Base-by-base conservation (phyloP, 768 basidiomycete species). In the Artomyces pyxidatus region DNA sequence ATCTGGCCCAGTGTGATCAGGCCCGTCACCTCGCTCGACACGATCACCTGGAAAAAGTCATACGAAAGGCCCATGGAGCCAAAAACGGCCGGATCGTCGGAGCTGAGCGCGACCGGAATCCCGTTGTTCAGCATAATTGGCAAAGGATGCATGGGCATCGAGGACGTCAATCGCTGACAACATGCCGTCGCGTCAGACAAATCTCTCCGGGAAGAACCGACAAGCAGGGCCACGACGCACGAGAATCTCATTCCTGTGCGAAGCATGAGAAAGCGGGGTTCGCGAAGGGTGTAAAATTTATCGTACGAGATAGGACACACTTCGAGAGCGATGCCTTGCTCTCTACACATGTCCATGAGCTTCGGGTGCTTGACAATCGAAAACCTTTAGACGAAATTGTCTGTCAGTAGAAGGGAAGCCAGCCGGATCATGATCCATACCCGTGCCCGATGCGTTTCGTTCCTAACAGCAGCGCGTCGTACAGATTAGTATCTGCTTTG, bases 371-470 rank as follows among this genome's bases (percentile, higher is more conserved):
- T 88, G 28, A 76, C 71, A n/a, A 89, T 65, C 6, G 85, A 87
- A 60, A 79, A 88, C 6, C 83, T 86, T 46, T 0, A 37, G 10
- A 11, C 16, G 30, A 21, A 38, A 22, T 35, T 12, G 30, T 47
- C 17, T 37, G 26, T 40, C 22, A 44, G n/a, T 6, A 11, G 35
- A 3, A 19, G 27, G 25, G 39, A 26, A 6, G 9, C 6, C 29
- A 27, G 14, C 8, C 25, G 41, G 16, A 37, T 29, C 3, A 28
- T 35, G 19, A 21, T 28, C 47, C 64, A 25, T 51, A 85, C 85
- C 85, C 88, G 65, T 91, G 88, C 0, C 88, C 88, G 47, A 89
- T 89, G 19, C 86, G 76, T 59, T 80, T 87, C 8, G 87, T 86
- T 11, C 82, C 86, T 6, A 89, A 68, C 32, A 88, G 67, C 44